Percentiles rank a stretch among this genome's conserved stretches.
These are phyloP conservation scores for Coemansia aciculifera DNA, from an alignment of 192 early-diverging fungal genomes.

Conservation along the genomic window DNA sequence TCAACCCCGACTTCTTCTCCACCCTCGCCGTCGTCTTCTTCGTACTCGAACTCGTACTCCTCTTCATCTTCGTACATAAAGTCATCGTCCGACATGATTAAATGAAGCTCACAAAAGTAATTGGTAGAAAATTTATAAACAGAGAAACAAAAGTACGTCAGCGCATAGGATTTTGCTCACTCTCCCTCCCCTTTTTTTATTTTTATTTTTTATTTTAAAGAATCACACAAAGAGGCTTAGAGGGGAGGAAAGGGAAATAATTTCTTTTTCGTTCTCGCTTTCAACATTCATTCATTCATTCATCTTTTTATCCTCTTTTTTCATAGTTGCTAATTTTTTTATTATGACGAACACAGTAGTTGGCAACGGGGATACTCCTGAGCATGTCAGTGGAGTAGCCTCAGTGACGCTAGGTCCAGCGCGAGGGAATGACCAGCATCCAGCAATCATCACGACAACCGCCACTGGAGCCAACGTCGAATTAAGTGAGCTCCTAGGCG, in stretches of 20 bases:
- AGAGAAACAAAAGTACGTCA: neutral
- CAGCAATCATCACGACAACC: conserved; percentile 31
- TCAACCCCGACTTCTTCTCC: conserved; percentile 32
- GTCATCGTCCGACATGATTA: conserved; percentile 49
- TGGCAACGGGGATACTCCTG: neutral
- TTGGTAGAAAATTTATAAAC: neutral
- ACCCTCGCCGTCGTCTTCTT: conserved; percentile 34
- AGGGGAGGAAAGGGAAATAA: neutral
- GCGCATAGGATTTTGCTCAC: neutral
- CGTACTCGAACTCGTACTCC: conserved; percentile 43
- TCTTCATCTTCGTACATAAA: conserved; percentile 53
- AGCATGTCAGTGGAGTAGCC: conserved; percentile 18
- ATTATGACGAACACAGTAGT: conserved; percentile 18
- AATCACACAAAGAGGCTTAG: neutral
- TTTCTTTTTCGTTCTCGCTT: neutral
- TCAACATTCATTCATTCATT: conserved; percentile 1
- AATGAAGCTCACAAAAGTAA: too few species aligned
- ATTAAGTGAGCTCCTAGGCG: conserved; percentile 38
- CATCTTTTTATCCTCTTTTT: neutral
- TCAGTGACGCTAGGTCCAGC: conserved; percentile 32
- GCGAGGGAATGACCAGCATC: conserved; percentile 22
- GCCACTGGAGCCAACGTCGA: conserved; percentile 42
- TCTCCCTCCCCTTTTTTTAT: too few species aligned
- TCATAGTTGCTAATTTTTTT: neutral
- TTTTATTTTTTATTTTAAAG: neutral